Base-by-base conservation (phyloP, 345 rosid species). In the Salix dunnii region DNA sequence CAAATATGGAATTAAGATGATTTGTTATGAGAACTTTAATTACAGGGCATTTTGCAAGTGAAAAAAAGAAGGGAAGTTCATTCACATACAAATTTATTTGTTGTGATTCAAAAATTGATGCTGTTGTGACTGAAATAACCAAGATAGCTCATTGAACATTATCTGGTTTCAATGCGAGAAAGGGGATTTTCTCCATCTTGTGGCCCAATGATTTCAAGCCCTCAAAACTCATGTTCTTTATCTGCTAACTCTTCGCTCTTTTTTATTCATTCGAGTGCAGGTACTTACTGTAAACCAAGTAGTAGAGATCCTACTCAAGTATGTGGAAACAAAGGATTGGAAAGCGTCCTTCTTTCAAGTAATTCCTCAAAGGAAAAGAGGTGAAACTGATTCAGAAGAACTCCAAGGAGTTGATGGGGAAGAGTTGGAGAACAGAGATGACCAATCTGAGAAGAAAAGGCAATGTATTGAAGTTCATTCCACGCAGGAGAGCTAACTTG, bases 271-370 rank as follows among this genome's bases (percentile, higher is more conserved):
- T 13, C 11, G 67, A 65, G 5, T 80, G 78, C 88, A 96, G 98
- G 95, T 96, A 38, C 97, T 96, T 33, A 93, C 99, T 33, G 97
- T 95, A 76, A 95, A 95, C 84, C 99, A 95, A 85, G 99, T 95
- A 73, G 66, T 91, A 53, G 98, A 96, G 91, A 93, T 96, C 76
- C 92, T 93, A 36, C 91, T 93, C 6, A 87, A 88, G 87, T 96
- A 82, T 83, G 71, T 89, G 84, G 98, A 93, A 86, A 92, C 94
- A 8, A 86, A 73, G 82, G 94, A 93, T 80, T 93, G 97, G 99
- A 90, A 89, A 86, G 82, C 82, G 61, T 88, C 98, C 4, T 96
- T 96, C 88, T 93, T 92, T 79, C 87, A 91, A 67, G 98, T 92
- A 60, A 93, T 96, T 77, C 97, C 99, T 74, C 94, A 84, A 83